Evolutionary conservation across 495 filamentous ascomycete species (phyloP).

Genomic region (Xylaria longipes): DNA sequence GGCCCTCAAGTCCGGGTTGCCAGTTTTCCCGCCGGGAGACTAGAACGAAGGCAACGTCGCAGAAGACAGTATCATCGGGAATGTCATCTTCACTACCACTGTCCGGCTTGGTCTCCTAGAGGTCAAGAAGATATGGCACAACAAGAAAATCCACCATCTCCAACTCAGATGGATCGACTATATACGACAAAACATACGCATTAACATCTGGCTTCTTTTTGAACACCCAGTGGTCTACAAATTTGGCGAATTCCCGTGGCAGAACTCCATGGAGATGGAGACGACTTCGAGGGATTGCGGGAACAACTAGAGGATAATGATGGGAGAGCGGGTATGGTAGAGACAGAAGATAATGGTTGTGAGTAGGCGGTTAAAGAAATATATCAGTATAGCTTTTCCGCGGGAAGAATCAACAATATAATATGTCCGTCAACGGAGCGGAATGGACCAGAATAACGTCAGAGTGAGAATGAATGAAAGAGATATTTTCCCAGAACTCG

Average conservation of each 20-base stretch:
- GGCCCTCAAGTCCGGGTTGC: not conserved
- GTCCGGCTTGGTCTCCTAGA: not conserved
- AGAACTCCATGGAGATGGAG: not conserved
- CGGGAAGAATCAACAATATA: not conserved
- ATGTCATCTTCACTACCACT: not conserved
- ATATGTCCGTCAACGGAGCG: not conserved
- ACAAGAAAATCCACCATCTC: not conserved
- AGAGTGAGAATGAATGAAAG: not conserved
- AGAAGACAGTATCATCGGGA: not conserved
- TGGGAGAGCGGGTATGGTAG: not conserved
- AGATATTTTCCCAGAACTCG: too few species aligned
- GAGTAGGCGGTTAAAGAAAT: not conserved
- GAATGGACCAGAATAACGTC: not conserved
- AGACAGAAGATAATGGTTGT: not conserved
- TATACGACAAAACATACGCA: not conserved
- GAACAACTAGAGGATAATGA: not conserved
- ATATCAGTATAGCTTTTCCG: not conserved
- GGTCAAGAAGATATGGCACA: not conserved
- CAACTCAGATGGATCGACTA: not conserved
- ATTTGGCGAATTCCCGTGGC: not conserved
- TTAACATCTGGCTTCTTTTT: not conserved
- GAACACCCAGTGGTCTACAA: not conserved
- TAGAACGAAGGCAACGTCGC: not conserved
- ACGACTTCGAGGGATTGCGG: not conserved
- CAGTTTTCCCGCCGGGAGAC: not conserved